Conservation (phyloP, 306 rosid genomes). For the Sophora flavescens region DNA sequence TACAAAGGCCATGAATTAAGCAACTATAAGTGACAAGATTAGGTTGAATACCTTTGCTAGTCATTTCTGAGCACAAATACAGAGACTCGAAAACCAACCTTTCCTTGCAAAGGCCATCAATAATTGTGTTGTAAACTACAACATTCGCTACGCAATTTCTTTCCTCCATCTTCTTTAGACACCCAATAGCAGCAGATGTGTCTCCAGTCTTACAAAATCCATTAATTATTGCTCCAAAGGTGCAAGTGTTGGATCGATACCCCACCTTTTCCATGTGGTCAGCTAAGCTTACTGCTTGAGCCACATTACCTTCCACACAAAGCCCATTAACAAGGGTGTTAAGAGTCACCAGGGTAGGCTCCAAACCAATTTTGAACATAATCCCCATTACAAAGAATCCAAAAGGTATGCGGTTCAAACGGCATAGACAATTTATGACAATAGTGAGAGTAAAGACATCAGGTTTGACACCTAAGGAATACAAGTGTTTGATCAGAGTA, state of each 20-base stretch:
- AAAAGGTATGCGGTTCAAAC: not conserved
- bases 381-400: conserved; percentile 45
- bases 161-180: conserved; percentile 4
- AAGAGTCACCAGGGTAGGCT: conserved; percentile 30
- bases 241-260: not conserved
- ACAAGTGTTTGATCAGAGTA: conserved; percentile 36
- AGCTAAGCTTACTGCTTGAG: not conserved
- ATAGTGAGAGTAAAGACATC: conserved; percentile 45
- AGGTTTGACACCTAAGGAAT: not conserved
- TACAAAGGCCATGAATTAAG: conserved; percentile 31
- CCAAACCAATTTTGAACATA: conserved; percentile 38
- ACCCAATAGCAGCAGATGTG: not conserved
- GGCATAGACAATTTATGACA: conserved; percentile 46
- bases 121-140: not conserved
- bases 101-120: conserved; percentile 22
- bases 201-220: conserved; percentile 3
- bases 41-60: not conserved
- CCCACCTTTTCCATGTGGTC: not conserved
- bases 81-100: conserved; percentile 14
- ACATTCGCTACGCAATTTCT: not conserved
- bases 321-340: conserved; percentile 10
- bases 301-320: not conserved
- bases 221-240: not conserved
- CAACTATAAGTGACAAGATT: conserved; percentile 21
- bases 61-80: not conserved